phyloP scores from a whole-genome alignment of 176 grass and related monocot genomes.

The Puccinellia tenuiflora region DNA sequence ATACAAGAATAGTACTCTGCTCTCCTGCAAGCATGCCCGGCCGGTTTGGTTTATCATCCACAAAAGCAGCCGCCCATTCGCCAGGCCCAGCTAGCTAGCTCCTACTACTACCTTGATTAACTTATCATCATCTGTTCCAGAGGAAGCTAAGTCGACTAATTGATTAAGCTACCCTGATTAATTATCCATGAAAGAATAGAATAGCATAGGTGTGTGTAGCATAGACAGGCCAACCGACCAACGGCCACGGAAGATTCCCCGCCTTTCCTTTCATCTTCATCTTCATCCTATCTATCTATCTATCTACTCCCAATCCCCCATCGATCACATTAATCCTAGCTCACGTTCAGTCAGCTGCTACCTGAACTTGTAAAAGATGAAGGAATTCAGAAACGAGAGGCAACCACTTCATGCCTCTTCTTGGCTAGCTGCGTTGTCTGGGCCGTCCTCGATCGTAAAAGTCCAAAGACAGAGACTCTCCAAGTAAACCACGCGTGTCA shows the following conservation, averaged over 20 bases:
- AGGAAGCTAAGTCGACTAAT: neutral
- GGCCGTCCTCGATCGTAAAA: neutral
- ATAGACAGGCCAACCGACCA: slow-evolving; percentile 43
- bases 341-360: neutral
- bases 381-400: slow-evolving; percentile 10
- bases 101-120: neutral
- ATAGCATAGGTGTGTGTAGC: neutral
- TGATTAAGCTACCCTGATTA: neutral
- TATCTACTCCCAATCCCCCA: neutral
- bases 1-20: neutral
- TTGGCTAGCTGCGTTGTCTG: neutral
- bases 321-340: neutral
- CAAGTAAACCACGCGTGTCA: neutral
- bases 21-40: neutral
- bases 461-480: slow-evolving; percentile 4
- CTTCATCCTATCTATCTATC: neutral
- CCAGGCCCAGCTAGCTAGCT: neutral
- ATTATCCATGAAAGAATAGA: neutral
- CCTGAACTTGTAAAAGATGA: neutral
- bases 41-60: neutral
- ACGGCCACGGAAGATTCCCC: slow-evolving; percentile 37
- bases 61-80: neutral
- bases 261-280: neutral
- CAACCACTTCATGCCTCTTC: too few relatives aligned
- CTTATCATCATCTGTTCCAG: neutral